phyloP scores from a whole-genome alignment of 108 stramenopile species.

The Cylindrotheca closterium region DNA sequence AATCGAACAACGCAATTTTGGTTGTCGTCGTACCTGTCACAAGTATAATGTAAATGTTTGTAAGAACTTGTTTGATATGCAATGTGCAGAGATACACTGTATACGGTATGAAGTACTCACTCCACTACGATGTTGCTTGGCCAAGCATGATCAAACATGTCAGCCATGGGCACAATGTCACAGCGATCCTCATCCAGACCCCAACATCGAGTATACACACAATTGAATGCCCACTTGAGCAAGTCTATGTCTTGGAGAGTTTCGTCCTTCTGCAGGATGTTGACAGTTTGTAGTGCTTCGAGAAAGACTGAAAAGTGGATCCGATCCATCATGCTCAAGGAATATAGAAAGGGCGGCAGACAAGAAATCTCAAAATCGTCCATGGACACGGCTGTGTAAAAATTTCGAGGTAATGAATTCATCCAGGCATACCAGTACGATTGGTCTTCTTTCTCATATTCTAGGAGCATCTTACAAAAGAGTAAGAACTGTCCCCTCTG shows the following conservation, averaged over 20 bases:
- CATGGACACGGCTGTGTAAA: conserved; percentile 50
- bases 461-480: conserved; percentile 49
- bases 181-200: conserved; percentile 5
- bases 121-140: conserved; percentile 24
- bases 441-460: conserved; percentile 47
- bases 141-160: conserved; percentile 44
- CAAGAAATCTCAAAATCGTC: conserved; percentile 28
- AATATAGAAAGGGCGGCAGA: conserved; percentile 30
- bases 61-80: background rate
- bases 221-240: conserved; percentile 63
- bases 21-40: conserved; percentile 15
- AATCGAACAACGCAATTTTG: conserved; percentile 28
- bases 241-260: conserved; percentile 35
- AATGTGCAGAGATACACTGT: too few species aligned
- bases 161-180: conserved; percentile 40
- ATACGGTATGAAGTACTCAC: too few species aligned
- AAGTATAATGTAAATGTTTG: too few species aligned
- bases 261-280: conserved; percentile 22
- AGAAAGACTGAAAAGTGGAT: conserved; percentile 19
- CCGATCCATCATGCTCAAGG: conserved; percentile 18
- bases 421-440: conserved; percentile 52
- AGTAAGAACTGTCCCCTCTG: conserved; percentile 33
- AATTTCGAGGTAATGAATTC: conserved; percentile 50
- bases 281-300: conserved; percentile 16
- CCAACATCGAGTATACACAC: conserved; percentile 40